Evolutionary conservation across 2,329 filamentous ascomycete species (phyloP), one percentile per base, ranked within the genome.

Genomic region (Paraconiothyrium sp.): DNA sequence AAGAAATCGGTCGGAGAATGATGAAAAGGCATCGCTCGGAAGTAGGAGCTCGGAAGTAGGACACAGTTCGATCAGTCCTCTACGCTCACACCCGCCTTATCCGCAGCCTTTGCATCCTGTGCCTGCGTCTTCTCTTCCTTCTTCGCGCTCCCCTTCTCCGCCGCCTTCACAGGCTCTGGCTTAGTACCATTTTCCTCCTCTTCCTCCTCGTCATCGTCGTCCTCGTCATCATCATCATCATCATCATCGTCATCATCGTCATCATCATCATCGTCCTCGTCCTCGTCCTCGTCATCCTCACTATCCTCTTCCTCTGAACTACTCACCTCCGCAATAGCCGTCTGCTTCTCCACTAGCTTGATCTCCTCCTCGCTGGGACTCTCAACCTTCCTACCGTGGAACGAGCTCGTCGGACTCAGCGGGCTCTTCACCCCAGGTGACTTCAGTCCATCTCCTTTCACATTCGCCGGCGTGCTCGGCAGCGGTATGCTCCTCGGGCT

Each of bases 21-120:
- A n/a, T n/a, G 14, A n/a, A 20, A n/a, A 4, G 39, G 5, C 13
- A 30, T 30, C 6, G 27, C 27, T 30, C 6, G 2, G 27, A 30
- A 30, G 27, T 30, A 2, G 27, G 27, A 44, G 27, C 27, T 30
- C 6, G 2, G 27, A 30, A 30, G 27, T 30, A 2, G 27, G 27
- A 44, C 41, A n/a, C 20, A 22, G 41, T 44, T 11, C n/a, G 16
- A 20, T 52, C 52, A 80, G 56, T 80, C 78, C 58, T 80, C 71
- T 4, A 79, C 79, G 58, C 76, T 79, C 57, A 73, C 73, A 10
- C 71, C 70, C 1, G 77, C 78, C 57, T 76, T 76, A 3, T 54
- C 65, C 1, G 66, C 70, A n/a, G 69, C 70, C 41, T 70, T 72
- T 0, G 70, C 65, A 39, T 64, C 61, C 57, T 75, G 72, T 7